Percentiles rank a stretch among this genome's conserved stretches.
Evolutionary conservation across 768 basidiomycete species (phyloP).

Genomic region (Gautieria morchelliformis): DNA sequence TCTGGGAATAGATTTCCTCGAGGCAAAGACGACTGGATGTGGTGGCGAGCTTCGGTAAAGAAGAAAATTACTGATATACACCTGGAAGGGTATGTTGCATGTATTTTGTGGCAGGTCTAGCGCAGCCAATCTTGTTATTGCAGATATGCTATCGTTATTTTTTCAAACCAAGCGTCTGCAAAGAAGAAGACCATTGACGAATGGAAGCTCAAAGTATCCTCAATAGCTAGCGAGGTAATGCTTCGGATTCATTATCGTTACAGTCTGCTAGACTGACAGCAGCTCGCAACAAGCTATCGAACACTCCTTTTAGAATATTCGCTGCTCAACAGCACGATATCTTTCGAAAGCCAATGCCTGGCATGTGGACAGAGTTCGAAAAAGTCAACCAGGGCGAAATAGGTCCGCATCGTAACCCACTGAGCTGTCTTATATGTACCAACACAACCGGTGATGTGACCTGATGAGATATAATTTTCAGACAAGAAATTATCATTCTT

Average conservation of each 20-base stretch:
- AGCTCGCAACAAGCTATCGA: conserved; percentile 41
- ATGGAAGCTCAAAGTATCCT: conserved; percentile 72
- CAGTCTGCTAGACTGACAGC: conserved; percentile 30
- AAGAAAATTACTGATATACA: conserved; percentile 49
- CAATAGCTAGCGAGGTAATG: conserved; percentile 43
- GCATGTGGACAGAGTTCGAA: conserved; percentile 74
- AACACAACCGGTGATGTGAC: not conserved
- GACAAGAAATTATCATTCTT: conserved; percentile 64
- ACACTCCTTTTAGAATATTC: conserved; percentile 67
- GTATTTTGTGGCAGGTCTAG: not conserved
- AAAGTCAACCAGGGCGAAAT: conserved; percentile 52
- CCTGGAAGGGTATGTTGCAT: conserved; percentile 45
- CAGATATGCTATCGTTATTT: conserved; percentile 63
- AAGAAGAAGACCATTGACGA: conserved; percentile 39
- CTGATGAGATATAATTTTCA: conserved; percentile 19
- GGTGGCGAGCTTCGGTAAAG: conserved; percentile 66
- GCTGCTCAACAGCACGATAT: conserved; percentile 69
- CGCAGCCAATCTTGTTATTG: not conserved
- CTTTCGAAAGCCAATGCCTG: conserved; percentile 79
- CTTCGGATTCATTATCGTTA: not conserved
- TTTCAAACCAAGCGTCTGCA: conserved; percentile 64
- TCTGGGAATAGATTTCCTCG: conserved; percentile 34
- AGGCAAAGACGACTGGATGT: conserved; percentile 44
- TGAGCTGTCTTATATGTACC: not conserved
- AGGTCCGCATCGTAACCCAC: conserved; percentile 32